A percentile compares a stretch with the other conserved stretches of the same genome.
These are phyloP conservation scores for Annulohypoxylon maeteangense DNA, from an alignment of 495 filamentous ascomycete genomes.

Conservation along the genomic window DNA sequence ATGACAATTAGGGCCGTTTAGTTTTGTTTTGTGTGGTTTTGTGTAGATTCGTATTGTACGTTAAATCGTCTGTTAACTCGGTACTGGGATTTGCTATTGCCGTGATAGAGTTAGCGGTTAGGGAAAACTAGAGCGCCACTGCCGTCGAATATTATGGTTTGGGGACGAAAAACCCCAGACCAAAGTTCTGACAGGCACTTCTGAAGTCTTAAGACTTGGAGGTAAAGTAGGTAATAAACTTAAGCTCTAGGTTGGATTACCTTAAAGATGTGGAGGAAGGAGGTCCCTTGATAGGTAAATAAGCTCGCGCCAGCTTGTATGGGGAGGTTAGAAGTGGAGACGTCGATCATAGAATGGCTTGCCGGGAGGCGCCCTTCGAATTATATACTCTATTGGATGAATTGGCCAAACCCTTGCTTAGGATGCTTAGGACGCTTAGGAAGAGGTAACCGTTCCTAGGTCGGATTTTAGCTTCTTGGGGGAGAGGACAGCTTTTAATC, in stretches of 20 bases:
- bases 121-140: not conserved
- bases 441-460: constrained; percentile 1
- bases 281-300: constrained; percentile 35
- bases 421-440: too few relatives aligned
- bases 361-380: constrained; percentile 47
- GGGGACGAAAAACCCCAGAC: constrained; percentile 31
- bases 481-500: constrained; percentile 15
- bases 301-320: constrained; percentile 22
- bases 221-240: not conserved
- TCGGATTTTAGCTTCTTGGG: constrained; percentile 5
- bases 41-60: not conserved
- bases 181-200: constrained; percentile 12
- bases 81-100: not conserved
- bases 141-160: not conserved
- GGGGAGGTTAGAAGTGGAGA: constrained; percentile 43
- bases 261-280: not conserved
- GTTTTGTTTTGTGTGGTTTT: too few relatives aligned
- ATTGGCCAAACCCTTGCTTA: constrained; percentile 36
- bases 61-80: not conserved
- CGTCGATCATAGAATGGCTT: constrained; percentile 44
- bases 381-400: constrained; percentile 45
- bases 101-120: not conserved
- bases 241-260: not conserved
- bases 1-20: not conserved
- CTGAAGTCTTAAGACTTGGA: not conserved